These are phyloP conservation scores for Vairimorpha necatrix DNA, from an alignment of 371 early-diverging fungal species.

Conservation along the genomic window DNA sequence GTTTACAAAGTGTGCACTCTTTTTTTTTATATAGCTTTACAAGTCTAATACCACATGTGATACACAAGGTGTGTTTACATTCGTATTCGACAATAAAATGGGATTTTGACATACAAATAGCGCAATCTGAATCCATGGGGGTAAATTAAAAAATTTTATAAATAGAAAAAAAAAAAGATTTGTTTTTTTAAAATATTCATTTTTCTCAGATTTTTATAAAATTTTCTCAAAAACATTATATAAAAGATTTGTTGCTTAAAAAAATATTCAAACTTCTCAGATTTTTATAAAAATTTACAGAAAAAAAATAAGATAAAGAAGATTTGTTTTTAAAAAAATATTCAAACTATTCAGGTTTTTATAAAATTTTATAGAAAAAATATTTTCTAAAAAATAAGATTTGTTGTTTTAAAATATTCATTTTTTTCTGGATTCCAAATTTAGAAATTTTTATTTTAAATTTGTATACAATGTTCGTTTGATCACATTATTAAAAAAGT, in stretches of 20 bases:
- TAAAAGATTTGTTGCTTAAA: background rate
- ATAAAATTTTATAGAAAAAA: too few relatives aligned
- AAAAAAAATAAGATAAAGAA: too few relatives aligned
- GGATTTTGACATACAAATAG: constrained; percentile 32
- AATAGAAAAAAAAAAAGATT: background rate
- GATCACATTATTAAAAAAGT: too few relatives aligned
- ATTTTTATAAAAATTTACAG: too few relatives aligned
- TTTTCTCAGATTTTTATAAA: background rate
- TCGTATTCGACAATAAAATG: constrained; percentile 32
- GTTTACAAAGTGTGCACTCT: constrained; percentile 51
- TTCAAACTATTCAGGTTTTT: too few relatives aligned
- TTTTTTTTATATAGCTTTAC: constrained; percentile 37
- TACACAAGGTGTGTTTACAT: constrained; percentile 52
- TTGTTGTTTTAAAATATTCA: too few relatives aligned
- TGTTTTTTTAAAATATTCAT: background rate
- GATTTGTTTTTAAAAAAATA: too few relatives aligned
- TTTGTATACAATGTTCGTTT: too few relatives aligned
- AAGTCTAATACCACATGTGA: constrained; percentile 41
- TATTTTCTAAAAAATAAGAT: too few relatives aligned
- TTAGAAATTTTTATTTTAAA: too few relatives aligned
- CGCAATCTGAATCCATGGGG: constrained; percentile 49
- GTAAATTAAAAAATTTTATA: background rate
- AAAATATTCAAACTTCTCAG: too few relatives aligned
- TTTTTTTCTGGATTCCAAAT: too few relatives aligned
- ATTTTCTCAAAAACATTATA: background rate